A percentile compares a stretch with the other conserved stretches of the same genome.
These are phyloP conservation scores for Akanthomyces muscarius DNA, from an alignment of 2,329 filamentous ascomycete genomes.

Conservation along the genomic window DNA sequence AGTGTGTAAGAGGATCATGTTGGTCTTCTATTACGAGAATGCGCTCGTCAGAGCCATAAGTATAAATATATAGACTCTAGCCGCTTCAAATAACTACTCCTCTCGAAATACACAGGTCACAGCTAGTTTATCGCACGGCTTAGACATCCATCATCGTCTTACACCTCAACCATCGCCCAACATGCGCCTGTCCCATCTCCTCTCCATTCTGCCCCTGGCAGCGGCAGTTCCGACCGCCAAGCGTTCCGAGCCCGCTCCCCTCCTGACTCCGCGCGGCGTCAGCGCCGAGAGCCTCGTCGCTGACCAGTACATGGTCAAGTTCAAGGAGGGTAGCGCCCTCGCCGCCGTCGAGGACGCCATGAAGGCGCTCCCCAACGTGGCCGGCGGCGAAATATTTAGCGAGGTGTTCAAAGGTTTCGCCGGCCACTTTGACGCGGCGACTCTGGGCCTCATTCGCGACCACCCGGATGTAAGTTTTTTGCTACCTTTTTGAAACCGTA, in stretches of 20 bases:
- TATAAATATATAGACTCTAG: background rate
- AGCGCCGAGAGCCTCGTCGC: constrained; percentile 18
- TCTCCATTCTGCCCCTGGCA: constrained; percentile 8
- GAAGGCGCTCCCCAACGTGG: constrained; percentile 16
- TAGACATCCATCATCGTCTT: too few relatives aligned
- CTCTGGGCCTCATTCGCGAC: constrained; percentile 12
- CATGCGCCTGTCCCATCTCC: background rate
- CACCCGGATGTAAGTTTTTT: constrained; percentile 18
- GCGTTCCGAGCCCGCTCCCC: constrained; percentile 20
- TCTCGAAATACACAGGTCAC: background rate
- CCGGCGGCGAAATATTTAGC: constrained; percentile 21
- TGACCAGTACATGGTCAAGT: constrained; percentile 25
- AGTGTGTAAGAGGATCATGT: background rate
- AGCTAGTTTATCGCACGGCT: background rate
- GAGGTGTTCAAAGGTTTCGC: constrained; percentile 19
- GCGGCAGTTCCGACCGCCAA: constrained; percentile 7
- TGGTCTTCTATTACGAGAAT: background rate
- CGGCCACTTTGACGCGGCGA: constrained; percentile 16
- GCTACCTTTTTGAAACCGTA: too few relatives aligned
- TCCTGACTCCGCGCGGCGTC: constrained; percentile 16
- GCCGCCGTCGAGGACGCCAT: constrained; percentile 17
- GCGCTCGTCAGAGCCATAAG: too few relatives aligned
- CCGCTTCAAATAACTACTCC: background rate
- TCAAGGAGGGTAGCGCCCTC: constrained; percentile 19
- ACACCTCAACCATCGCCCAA: background rate